phyloP scores from a whole-genome alignment of 1,284 basidiomycete species.

The Tylopilus sp. region DNA sequence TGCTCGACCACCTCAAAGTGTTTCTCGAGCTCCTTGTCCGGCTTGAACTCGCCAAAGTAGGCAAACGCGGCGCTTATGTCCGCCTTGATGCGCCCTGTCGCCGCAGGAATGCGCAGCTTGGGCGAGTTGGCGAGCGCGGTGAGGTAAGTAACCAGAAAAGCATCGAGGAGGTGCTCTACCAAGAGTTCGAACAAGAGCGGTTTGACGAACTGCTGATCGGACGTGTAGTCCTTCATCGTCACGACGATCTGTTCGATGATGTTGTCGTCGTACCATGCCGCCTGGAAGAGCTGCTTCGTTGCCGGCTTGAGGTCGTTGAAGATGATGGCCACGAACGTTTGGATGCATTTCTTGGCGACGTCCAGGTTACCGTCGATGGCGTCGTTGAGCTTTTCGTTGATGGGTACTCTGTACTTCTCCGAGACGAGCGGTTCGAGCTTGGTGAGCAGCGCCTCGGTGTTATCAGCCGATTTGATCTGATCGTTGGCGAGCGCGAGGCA shows the following conservation, averaged over 20 bases:
- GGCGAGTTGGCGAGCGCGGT: constrained; percentile 81
- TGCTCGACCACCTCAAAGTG: constrained; percentile 88
- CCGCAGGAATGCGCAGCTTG: constrained; percentile 86
- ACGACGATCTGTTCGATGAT: constrained; percentile 84
- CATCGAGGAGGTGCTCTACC: constrained; percentile 89
- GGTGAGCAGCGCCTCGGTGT: constrained; percentile 80
- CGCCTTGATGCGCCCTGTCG: constrained; percentile 76
- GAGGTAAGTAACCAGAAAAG: constrained; percentile 89
- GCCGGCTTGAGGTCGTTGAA: constrained; percentile 94
- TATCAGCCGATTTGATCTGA: constrained; percentile 95
- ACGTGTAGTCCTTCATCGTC: constrained; percentile 95
- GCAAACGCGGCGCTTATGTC: constrained; percentile 78
- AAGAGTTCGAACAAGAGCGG: constrained; percentile 89
- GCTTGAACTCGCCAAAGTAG: constrained; percentile 82
- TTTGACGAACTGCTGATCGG: constrained; percentile 88
- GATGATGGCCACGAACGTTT: constrained; percentile 90
- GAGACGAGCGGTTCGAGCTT: constrained; percentile 91
- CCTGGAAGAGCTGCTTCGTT: constrained; percentile 82
- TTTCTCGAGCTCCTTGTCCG: constrained; percentile 74
- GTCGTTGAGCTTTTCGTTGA: constrained; percentile 87
- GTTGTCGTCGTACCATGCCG: constrained; percentile 80
- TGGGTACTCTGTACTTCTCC: constrained; percentile 84
- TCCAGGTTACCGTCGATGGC: constrained; percentile 98
- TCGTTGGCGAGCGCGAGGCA: constrained; percentile 98
- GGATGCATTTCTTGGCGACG: constrained; percentile 95